Evolutionary conservation across 352 stramenopile species (phyloP).

Genomic region (Phytophthora pluvialis): DNA sequence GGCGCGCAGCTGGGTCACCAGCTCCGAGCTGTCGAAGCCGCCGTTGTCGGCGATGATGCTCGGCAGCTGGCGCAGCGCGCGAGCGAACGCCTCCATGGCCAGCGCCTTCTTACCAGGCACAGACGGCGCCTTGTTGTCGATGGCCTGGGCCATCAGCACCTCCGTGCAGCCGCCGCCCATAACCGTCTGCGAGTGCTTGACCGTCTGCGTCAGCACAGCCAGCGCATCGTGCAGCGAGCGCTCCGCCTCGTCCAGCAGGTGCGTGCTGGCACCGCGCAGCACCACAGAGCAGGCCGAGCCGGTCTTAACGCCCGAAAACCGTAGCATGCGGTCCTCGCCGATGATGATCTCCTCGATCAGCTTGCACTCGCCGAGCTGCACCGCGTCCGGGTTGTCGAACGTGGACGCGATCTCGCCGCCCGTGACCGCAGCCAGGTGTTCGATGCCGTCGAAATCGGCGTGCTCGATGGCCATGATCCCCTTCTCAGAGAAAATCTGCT

Average conservation of each 20-base stretch:
- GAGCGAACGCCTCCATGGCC: slow-evolving; percentile 98
- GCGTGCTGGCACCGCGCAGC: slow-evolving; percentile 93
- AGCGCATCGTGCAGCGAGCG: slow-evolving; percentile 99
- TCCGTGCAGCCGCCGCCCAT: slow-evolving; percentile 98
- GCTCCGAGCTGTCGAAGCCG: slow-evolving; percentile 98
- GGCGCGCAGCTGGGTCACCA: slow-evolving; percentile 96
- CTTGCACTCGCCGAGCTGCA: slow-evolving; percentile 97
- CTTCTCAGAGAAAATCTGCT: slow-evolving; percentile 98
- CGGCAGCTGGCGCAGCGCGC: slow-evolving; percentile 96
- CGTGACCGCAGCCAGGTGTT: slow-evolving; percentile 97
- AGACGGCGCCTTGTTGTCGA: slow-evolving; percentile 91
- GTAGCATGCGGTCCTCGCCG: slow-evolving; percentile 97
- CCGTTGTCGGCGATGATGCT: slow-evolving; percentile 99
- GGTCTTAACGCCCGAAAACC: slow-evolving; percentile 97
- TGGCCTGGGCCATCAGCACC: slow-evolving; percentile 95
- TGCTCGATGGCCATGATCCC: slow-evolving; percentile 99
- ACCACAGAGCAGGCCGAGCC: slow-evolving; percentile 96
- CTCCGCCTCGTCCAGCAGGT: slow-evolving; percentile 99
- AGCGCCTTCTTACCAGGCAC: slow-evolving; percentile 98
- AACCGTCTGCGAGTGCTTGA: slow-evolving; percentile 96
- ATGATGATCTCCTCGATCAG: slow-evolving; percentile 99
- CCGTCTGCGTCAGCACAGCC: slow-evolving; percentile 96
- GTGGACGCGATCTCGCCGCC: slow-evolving; percentile 96
- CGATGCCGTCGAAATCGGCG: slow-evolving; percentile 99
- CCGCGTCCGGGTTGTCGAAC: slow-evolving; percentile 97